phyloP scores from a whole-genome alignment of 2,329 filamentous ascomycete species.

The Hypoxylon rubiginosum region DNA sequence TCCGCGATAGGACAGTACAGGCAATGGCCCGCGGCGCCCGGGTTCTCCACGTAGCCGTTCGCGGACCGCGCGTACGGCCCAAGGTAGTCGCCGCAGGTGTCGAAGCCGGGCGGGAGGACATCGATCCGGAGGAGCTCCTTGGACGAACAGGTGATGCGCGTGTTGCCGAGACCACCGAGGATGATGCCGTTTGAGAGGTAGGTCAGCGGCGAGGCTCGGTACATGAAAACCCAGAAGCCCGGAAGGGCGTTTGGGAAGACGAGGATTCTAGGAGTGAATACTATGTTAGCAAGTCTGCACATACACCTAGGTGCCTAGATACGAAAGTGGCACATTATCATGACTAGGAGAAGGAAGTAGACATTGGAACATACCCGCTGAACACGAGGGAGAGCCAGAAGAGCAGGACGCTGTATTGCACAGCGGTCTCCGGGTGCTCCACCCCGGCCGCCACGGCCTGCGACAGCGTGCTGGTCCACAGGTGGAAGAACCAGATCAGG shows the following conservation, averaged over 20 bases:
- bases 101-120: not conserved
- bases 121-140: conserved; percentile 4
- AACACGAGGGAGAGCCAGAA: conserved; percentile 27
- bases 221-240: conserved; percentile 14
- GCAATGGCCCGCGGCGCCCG: conserved; percentile 1
- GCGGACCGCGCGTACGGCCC: not conserved
- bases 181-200: conserved; percentile 6
- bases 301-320: not conserved
- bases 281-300: not conserved
- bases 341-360: too few species aligned
- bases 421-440: conserved; percentile 1
- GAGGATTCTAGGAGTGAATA: not conserved
- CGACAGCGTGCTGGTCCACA: conserved; percentile 16
- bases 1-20: conserved; percentile 9
- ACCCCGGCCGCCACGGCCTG: conserved; percentile 5
- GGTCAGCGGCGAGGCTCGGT: conserved; percentile 4
- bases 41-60: conserved; percentile 7
- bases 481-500: conserved; percentile 11
- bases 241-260: conserved; percentile 2
- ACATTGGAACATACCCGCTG: conserved; percentile 29
- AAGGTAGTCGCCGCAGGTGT: conserved; percentile 17
- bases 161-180: conserved; percentile 3
- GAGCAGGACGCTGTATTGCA: not conserved
- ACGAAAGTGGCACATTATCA: not conserved
- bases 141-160: not conserved